Base-by-base conservation (phyloP, 805 yeast genomes). In the Ogataea corticis region DNA sequence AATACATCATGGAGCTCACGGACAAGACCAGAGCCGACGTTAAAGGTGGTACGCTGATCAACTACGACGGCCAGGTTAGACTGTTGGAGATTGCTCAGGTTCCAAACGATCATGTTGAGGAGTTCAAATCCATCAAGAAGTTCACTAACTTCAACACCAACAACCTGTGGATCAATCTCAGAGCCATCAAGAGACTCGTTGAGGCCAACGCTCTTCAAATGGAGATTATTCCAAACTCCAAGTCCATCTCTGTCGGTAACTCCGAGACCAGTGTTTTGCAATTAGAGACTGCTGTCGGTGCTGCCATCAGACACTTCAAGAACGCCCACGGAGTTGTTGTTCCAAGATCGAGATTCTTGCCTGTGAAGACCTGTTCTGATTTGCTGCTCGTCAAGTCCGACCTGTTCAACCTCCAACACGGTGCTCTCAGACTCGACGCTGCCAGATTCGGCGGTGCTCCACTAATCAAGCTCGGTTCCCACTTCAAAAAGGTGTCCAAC, bases 21-120 rank as follows among this genome's bases (percentile, higher is more conserved):
- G 96, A 92, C 73, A 94, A 94, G 76, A 94, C 99, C 41, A 85
- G 98, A 70, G 99, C 99, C 29, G 99, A 94, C 69, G 99, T 94
- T 63, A 94, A 94, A 73, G 99, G 99, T 76, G 99, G 98, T 76
- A 94, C 98, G 56, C 80, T 94, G 69, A 91, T 94, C 68, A 89
- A 89, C 71, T 94, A 94, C 70, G 92, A 89, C 57, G 98, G 97
- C 52, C 83, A 85, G 64, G 96, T 94, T 49, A 83, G 97, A 70
- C 79, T 94, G 64, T 80, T 94, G 61, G 98, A 94, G 72, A 92
- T 94, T 59, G 97, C 97, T 33, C 99, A 92, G 76, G 99, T 92
- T 52, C 98, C 98, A 67, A 91, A 91, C 70, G 97, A 90, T 68
- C 98, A 92, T 66, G 92, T 89, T 51, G 98, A 94, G 75, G 99